These are phyloP conservation scores for Tausonia pullulans DNA, from an alignment of 1,284 basidiomycete species.

Conservation along the genomic window DNA sequence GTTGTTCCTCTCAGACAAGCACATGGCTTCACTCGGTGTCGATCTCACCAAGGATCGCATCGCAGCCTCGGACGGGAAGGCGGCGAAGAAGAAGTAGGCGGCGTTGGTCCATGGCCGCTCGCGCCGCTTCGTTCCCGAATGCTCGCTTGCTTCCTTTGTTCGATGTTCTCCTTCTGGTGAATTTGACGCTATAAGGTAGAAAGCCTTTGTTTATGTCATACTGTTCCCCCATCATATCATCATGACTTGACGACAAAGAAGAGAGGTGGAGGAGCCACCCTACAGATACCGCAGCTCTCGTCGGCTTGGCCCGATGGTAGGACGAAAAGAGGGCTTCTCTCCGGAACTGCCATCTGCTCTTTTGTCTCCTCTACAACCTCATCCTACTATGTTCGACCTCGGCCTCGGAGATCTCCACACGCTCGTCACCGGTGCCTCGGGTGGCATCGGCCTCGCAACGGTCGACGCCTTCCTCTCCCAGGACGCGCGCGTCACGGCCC, in stretches of 20 bases:
- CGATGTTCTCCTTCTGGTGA: too few relatives aligned
- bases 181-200: too few relatives aligned
- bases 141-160: too few relatives aligned
- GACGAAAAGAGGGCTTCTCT: background rate
- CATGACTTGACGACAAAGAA: too few relatives aligned
- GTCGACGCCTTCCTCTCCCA: slow-evolving; percentile 48
- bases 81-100: too few relatives aligned
- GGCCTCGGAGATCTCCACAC: slow-evolving; percentile 60
- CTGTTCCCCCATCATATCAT: too few relatives aligned
- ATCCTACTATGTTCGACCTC: slow-evolving; percentile 36
- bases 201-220: too few relatives aligned
- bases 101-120: too few relatives aligned
- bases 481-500: slow-evolving; percentile 58
- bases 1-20: slow-evolving; percentile 48
- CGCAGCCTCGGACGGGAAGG: background rate
- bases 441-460: slow-evolving; percentile 54
- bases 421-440: slow-evolving; percentile 51
- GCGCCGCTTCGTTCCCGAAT: too few relatives aligned
- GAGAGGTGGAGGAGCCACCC: too few relatives aligned
- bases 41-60: slow-evolving; percentile 55
- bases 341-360: background rate
- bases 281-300: too few relatives aligned
- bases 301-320: too few relatives aligned
- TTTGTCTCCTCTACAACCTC: background rate
- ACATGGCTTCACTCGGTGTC: slow-evolving; percentile 41